Base-by-base conservation (phyloP, 2,329 filamentous ascomycete species). In the Madurella fahalii region DNA sequence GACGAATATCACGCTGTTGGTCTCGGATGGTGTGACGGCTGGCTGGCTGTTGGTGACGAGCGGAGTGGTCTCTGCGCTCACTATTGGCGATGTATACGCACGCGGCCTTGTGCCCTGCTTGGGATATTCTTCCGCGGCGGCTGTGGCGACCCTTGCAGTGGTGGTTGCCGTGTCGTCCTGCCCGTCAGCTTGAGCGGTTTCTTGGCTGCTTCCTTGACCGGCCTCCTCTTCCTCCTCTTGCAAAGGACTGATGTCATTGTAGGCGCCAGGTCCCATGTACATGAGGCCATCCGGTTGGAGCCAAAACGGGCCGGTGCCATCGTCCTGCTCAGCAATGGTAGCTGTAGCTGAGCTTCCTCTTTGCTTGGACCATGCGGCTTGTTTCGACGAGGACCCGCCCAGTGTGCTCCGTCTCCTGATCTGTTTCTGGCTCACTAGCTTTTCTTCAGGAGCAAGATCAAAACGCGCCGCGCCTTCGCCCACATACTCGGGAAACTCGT, bases 401-500 rank as follows among this genome's bases (percentile, higher is more conserved):
- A 51, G 43, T 13, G 64, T 62, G 30, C 63, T 65, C 53, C 69
- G 67, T 40, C 74, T 71, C 51, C 69, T 74, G 30, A 76, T 56
- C 64, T 81, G 76, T 60, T 77, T 75, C 60, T 80, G 77, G 59
- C 77, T 79, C 60, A 77, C 77, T 16, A 80, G 72, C 49, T 69
- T 72, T 61, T 81, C 78, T 59, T 81, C 78, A n/a, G 79, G 79
- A 0, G 74, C 71, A 1, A 81, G 69, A 25, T 69, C 68, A 2
- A 72, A 70, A 1, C 64, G 67, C 0, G 73, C 70, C 3, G 65
- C 63, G 42, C 62, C 61, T 16, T 69, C 68, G 47, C 68, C 69
- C 57, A 78, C 63, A 60, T 73, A 79, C 61, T 80, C 76, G 45
- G 80, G 79, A 50, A 78, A 84, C 67, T 83, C 81, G 61, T 84